These are phyloP conservation scores for Uronychia setigera DNA, from an alignment of 73 alveolate species.

Conservation along the genomic window DNA sequence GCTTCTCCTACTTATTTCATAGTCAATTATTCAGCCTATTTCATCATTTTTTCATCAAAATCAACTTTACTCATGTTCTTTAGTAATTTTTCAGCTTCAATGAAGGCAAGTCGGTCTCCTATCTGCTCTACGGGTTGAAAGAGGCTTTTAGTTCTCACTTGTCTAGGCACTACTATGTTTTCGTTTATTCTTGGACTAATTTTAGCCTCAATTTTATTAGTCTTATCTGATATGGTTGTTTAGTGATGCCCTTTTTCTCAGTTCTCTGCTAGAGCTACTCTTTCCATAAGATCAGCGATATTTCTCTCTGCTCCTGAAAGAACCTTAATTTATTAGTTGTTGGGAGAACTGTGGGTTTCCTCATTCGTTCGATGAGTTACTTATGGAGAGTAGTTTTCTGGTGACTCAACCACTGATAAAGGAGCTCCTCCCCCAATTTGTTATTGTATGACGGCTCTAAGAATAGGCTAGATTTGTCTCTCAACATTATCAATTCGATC, in stretches of 20 bases:
- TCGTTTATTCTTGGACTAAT: neutral
- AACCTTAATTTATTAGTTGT: no score
- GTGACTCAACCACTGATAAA: no score
- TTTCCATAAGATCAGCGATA: neutral
- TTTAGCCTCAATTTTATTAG: neutral
- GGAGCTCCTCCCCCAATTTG: no score
- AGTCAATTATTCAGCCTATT: neutral
- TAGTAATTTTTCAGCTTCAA: neutral
- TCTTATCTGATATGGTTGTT: neutral
- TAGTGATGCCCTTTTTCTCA: neutral
- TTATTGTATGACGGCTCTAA: neutral
- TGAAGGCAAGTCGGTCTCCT: neutral
- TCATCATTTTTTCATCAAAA: neutral
- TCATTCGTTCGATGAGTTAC: no score
- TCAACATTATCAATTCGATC: neutral
- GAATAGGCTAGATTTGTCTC: neutral
- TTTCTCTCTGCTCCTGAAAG: no score
- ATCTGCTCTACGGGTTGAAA: neutral
- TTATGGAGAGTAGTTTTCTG: no score
- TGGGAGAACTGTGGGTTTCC: no score
- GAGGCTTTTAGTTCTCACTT: neutral
- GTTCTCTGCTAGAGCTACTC: neutral
- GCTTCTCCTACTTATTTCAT: neutral
- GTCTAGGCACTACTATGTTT: no score
- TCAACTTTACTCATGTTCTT: no score